Base-by-base conservation (phyloP, 257 asterid species). In the Nicotiana tomentosiformis region DNA sequence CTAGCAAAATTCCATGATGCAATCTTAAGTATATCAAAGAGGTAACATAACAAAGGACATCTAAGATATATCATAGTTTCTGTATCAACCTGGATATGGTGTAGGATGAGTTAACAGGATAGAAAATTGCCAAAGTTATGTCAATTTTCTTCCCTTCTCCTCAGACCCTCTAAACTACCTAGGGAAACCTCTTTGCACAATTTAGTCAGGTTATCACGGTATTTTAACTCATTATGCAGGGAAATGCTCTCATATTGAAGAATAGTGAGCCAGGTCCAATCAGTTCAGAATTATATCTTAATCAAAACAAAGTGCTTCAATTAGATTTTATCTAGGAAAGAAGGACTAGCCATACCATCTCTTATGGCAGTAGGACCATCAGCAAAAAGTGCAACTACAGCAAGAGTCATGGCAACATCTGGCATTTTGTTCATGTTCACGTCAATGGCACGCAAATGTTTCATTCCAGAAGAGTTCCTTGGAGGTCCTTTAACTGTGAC, bases 381-480 rank as follows among this genome's bases (percentile, higher is more conserved):
- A 74, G 99, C 99, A 61, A 86, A 94, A 81, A 96, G 98, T 56
- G 99, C 99, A 55, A 94, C 98, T 1, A 96, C 98, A 78, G 98
- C 98, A 83, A 96, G 98, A 81, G 99, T 96, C 99, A 96, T 94
- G 85, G 99, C 99, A 35, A 96, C 99, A 87, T 96, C 99, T 2
- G 98, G 98, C 98, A 94, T 96, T 88, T 94, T 96, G 92, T 96
- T 96, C 99, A 94, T 94, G 94, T 96, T 93, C 68, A 96, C 88
- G 53, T 96, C 99, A 84, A 96, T 65, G 57, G 93, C 97, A 15
- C 85, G 93, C 76, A 96, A 90, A 83, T 90, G 98, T 84, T 90
- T 93, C 88, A 86, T 86, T 81, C 97, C 96, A 43, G 89, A 91
- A 35, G 90, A 85, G 81, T 87, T 87, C 7, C 90, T 89, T 3